phyloP scores from a whole-genome alignment of 1,284 basidiomycete species.

The Athelia sp. region DNA sequence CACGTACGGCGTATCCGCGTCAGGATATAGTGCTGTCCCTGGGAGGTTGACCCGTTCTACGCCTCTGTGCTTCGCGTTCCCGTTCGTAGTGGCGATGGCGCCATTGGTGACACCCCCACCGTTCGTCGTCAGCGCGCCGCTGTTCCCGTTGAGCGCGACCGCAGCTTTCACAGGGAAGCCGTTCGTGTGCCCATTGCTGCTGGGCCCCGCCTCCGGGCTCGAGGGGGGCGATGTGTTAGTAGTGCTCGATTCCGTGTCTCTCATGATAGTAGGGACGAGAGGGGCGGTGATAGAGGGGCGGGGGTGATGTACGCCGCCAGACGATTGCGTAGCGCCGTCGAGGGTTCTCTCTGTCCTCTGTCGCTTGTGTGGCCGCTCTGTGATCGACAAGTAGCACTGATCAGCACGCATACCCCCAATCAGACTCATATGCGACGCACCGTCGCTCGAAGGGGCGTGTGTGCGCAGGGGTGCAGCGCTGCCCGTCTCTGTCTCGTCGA shows the following conservation, averaged over 20 bases:
- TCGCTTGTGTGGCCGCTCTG: constrained; percentile 65
- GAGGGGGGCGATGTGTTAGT: constrained; percentile 45
- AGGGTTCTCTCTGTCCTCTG: constrained; percentile 60
- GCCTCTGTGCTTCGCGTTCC: constrained; percentile 40
- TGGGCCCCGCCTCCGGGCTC: constrained; percentile 47
- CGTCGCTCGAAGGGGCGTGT: no score
- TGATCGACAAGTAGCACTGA: neutral
- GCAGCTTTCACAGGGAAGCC: constrained; percentile 34
- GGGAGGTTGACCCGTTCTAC: constrained; percentile 60
- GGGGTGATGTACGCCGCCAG: constrained; percentile 15
- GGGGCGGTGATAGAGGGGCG: constrained; percentile 7
- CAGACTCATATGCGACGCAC: neutral
- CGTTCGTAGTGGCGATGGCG: constrained; percentile 33
- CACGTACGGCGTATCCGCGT: constrained; percentile 61
- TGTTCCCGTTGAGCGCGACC: constrained; percentile 38
- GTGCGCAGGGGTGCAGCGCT: neutral
- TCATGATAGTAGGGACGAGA: constrained; percentile 34
- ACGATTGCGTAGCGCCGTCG: constrained; percentile 22
- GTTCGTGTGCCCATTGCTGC: constrained; percentile 39
- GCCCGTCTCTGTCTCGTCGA: no score
- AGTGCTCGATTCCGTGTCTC: constrained; percentile 47
- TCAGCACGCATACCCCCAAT: neutral
- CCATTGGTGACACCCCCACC: constrained; percentile 31
- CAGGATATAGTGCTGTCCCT: constrained; percentile 66
- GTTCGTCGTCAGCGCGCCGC: constrained; percentile 17